Percentiles rank a stretch among this genome's conserved stretches.
phyloP scores from a whole-genome alignment of 1,284 basidiomycete genomes.

The Boletus smithii region DNA sequence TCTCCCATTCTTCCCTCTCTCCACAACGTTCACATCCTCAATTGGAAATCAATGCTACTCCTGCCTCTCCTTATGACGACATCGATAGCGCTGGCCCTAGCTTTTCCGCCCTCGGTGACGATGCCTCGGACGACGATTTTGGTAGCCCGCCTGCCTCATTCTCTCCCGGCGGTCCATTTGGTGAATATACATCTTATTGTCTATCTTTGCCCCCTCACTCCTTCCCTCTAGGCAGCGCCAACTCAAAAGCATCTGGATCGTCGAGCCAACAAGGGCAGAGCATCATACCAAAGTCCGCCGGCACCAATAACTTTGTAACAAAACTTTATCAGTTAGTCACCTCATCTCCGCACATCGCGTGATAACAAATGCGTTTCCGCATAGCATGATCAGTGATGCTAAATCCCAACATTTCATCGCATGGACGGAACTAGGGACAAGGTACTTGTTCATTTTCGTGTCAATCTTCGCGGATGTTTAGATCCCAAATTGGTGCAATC shows the following conservation, averaged over 20 bases:
- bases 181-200: constrained; percentile 1
- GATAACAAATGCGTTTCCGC: not conserved
- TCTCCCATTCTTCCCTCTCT: constrained; percentile 31
- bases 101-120: constrained; percentile 20
- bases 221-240: constrained; percentile 7
- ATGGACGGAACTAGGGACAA: constrained; percentile 76
- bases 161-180: constrained; percentile 12
- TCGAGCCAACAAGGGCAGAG: constrained; percentile 36
- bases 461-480: not conserved
- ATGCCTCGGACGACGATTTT: constrained; percentile 30
- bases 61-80: constrained; percentile 29
- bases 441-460: constrained; percentile 33
- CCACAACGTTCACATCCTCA: constrained; percentile 17
- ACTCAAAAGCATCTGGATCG: constrained; percentile 14
- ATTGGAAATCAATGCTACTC: constrained; percentile 22
- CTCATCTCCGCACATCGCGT: constrained; percentile 1
- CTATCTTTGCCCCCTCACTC: not conserved
- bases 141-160: constrained; percentile 20
- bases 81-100: constrained; percentile 16
- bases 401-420: constrained; percentile 74
- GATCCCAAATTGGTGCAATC: no score
- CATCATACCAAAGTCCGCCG: constrained; percentile 60
- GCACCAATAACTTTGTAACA: constrained; percentile 78
- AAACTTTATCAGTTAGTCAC: constrained; percentile 75
- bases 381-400: constrained; percentile 77